Conservation (phyloP, 208 protist species). For the Angomonas ambiguus region DNA sequence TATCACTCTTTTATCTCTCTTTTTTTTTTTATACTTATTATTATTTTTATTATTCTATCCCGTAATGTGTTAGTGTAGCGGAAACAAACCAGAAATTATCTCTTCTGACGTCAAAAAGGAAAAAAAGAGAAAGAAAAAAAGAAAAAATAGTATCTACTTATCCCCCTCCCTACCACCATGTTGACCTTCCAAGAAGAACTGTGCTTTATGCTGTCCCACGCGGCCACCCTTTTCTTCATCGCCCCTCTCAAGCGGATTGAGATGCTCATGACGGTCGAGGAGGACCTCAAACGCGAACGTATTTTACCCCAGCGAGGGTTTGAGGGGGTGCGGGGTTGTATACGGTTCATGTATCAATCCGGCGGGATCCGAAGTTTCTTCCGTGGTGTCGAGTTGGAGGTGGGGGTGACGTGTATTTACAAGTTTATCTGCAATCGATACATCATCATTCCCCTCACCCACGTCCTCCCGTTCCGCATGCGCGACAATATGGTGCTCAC, state of each 20-base stretch:
- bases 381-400: slow-evolving; percentile 40
- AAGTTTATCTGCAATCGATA: slow-evolving; percentile 27
- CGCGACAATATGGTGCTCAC: slow-evolving; percentile 19
- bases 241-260: slow-evolving; percentile 27
- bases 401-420: slow-evolving; percentile 17
- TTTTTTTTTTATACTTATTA: neutral
- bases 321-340: slow-evolving; percentile 30
- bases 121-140: neutral
- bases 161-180: slow-evolving; percentile 4
- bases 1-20: neutral
- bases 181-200: neutral
- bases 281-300: slow-evolving; percentile 30
- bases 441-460: slow-evolving; percentile 28
- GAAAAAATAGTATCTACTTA: neutral
- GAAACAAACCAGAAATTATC: neutral
- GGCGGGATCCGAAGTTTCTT: slow-evolving; percentile 35
- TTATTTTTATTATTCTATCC: neutral
- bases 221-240: slow-evolving; percentile 17
- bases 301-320: slow-evolving; percentile 30
- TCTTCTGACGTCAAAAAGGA: neutral
- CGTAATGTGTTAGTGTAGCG: neutral
- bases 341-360: slow-evolving; percentile 38
- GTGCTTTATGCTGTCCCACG: slow-evolving; percentile 19
- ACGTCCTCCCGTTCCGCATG: slow-evolving; percentile 25
- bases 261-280: slow-evolving; percentile 28